Evolutionary conservation across 2,329 filamentous ascomycete species (phyloP).

Genomic region (Calonectria pteridis): DNA sequence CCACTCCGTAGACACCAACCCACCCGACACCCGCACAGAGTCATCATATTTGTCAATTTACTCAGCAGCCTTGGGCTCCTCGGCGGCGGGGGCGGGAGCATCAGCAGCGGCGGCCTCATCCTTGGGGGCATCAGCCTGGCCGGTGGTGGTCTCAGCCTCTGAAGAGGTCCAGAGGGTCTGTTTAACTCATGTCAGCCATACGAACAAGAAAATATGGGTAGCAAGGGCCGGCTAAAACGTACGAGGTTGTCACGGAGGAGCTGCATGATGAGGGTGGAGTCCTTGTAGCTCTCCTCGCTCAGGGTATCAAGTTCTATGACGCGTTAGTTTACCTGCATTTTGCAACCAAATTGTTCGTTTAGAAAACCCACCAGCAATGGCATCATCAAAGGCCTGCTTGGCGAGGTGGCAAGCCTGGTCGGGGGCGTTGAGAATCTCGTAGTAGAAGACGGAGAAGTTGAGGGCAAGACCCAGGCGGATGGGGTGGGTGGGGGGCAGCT

Average conservation of each 20-base stretch:
- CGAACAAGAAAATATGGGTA: not conserved
- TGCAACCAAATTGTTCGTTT: too few species aligned
- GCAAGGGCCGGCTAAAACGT: constrained; percentile 49
- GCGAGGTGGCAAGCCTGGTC: constrained; percentile 98
- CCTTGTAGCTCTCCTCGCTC: constrained; percentile 99
- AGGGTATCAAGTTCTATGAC: constrained; percentile 89
- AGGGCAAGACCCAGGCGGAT: constrained; percentile 97
- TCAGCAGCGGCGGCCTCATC: constrained; percentile 64
- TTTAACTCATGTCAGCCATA: constrained; percentile 44
- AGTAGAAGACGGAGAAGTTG: constrained; percentile 99
- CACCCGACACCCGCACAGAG: constrained; percentile 58
- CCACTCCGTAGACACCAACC: constrained; percentile 75
- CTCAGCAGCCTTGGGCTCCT: constrained; percentile 78
- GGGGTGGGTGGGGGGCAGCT: constrained; percentile 96
- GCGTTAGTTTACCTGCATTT: constrained; percentile 14
- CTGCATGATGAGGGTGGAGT: constrained; percentile 99
- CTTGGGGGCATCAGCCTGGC: constrained; percentile 63
- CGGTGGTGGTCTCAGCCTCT: constrained; percentile 85
- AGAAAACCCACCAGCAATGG: constrained; percentile 76
- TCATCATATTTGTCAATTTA: constrained; percentile 56
- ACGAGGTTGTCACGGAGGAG: constrained; percentile 97
- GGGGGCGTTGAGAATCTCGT: constrained; percentile 98
- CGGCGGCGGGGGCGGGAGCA: constrained; percentile 62
- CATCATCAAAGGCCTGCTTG: constrained; percentile 99
- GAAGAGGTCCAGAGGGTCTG: constrained; percentile 99